Percentiles rank a stretch among this genome's conserved stretches.
These are phyloP conservation scores for Oidiodendron maius DNA, from an alignment of 495 filamentous ascomycete genomes.

Conservation along the genomic window DNA sequence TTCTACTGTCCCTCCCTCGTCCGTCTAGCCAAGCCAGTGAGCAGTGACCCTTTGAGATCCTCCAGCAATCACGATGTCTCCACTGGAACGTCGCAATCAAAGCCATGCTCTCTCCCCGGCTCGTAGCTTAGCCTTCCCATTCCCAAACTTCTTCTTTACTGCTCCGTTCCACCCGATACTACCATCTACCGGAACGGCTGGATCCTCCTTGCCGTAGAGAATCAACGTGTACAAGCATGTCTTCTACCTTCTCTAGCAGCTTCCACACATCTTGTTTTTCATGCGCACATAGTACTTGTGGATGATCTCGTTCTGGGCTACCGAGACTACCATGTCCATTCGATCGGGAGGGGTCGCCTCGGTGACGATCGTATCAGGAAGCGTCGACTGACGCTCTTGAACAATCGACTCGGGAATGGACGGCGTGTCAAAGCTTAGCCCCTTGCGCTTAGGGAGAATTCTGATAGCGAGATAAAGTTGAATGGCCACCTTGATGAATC, in stretches of 20 bases:
- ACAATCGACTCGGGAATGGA: background rate
- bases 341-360: conserved; percentile 5
- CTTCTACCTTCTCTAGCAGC: background rate
- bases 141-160: conserved; percentile 8
- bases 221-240: conserved; percentile 3
- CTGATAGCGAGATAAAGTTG: conserved; percentile 5
- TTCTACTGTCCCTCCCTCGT: background rate
- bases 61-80: conserved; percentile 10
- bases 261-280: conserved; percentile 1
- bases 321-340: background rate
- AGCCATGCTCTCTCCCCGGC: conserved; percentile 12
- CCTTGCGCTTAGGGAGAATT: background rate
- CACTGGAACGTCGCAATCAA: conserved; percentile 3
- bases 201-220: conserved; percentile 3
- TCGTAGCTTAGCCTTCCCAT: background rate
- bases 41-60: conserved; percentile 2
- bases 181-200: conserved; percentile 3
- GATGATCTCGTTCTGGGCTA: conserved; percentile 3
- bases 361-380: conserved; percentile 2
- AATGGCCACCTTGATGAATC: conserved; percentile 12
- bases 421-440: background rate
- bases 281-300: conserved; percentile 2
- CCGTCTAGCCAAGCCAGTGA: conserved; percentile 1
- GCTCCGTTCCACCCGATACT: conserved; percentile 1
- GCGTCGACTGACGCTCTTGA: background rate